phyloP scores from a whole-genome alignment of 2,329 filamentous ascomycete genomes.

The Tolypocladium cylindrosporum region DNA sequence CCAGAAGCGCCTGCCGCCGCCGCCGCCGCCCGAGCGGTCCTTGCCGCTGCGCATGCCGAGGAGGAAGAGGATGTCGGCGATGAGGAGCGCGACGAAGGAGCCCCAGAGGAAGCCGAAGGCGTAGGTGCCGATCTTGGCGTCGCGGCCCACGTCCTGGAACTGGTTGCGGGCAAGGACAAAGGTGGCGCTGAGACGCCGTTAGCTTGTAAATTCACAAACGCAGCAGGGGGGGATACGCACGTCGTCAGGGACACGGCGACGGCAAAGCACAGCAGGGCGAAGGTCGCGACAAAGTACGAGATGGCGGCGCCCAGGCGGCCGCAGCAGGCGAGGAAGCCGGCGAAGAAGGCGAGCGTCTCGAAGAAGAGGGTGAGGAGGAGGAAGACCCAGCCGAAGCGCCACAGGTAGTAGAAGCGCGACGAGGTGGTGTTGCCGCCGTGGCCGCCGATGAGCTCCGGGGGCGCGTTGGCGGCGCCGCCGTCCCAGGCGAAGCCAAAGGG shows the following conservation, averaged over 20 bases:
- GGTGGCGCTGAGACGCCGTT: conserved; percentile 27
- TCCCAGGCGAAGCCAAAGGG: conserved; percentile 65
- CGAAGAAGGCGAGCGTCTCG: conserved; percentile 55
- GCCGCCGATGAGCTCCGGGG: conserved; percentile 34
- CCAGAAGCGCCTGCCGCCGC: conserved; percentile 14
- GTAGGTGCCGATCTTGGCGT: conserved; percentile 53
- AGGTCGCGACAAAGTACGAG: conserved; percentile 43
- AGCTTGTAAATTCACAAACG: not conserved
- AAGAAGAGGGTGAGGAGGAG: conserved; percentile 80
- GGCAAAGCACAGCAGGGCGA: conserved; percentile 60
- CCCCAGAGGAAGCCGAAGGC: conserved; percentile 73
- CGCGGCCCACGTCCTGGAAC: conserved; percentile 46
- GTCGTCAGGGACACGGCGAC: conserved; percentile 65
- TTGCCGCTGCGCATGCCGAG: conserved; percentile 45
- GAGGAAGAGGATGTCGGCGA: conserved; percentile 60
- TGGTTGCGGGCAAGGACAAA: conserved; percentile 61
- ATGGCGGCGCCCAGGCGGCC: conserved; percentile 61
- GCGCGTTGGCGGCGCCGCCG: conserved; percentile 31
- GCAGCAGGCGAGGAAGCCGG: conserved; percentile 59
- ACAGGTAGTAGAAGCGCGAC: conserved; percentile 65
- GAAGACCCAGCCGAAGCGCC: conserved; percentile 89
- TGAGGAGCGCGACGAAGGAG: conserved; percentile 53
- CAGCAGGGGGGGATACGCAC: conserved; percentile 32
- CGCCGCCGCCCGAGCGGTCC: conserved; percentile 16
- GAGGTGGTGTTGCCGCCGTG: conserved; percentile 47